Evolutionary conservation across 2,329 filamentous ascomycete genomes (phyloP), one percentile per base, ranked within the genome.

Genomic region (Hymenoscyphus infarciens): DNA sequence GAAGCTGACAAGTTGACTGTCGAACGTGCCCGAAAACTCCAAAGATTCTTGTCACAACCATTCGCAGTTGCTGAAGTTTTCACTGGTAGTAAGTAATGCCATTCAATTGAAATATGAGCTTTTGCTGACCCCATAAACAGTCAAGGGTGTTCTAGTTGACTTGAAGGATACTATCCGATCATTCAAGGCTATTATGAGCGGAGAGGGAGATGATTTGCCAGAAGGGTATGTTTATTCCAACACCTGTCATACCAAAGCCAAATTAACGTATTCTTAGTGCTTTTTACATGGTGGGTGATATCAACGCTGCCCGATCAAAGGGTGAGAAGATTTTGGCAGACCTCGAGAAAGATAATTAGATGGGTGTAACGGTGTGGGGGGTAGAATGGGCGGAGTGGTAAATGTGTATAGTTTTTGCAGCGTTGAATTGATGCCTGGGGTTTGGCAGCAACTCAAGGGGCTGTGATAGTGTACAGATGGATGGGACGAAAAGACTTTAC

Each of bases 251-350:
- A 60, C 63, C 53, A 31, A 56, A 2, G 29, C 54, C 42, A 58
- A 57, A 63, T 59, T 52, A 52, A 54, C 59, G 61, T 83, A 49
- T 29, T 15, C 15, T 7, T 15, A 39, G 57, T 62, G 42, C 62
- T 61, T 63, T 67, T 53, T 69, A 83, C 78, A 79, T 82, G 87
- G 93, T 98, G 79, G 95, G 95, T 78, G 90, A 97, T 84, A 88
- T 98, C 74, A 91, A 91, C 74, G 92, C 91, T 69, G 95, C 93
- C 72, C 90, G 90, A 78, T 87, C 85, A 76, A 99, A 99, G 92
- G 95, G 94, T 84, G 93, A 97, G 88, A 97, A 98, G 92, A 98
- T 99, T 85, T 83, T 99, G 78, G 93, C 95, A 74, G 95, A 98
- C 75, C 85, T 98, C 59, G 66, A 68, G 59, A 68, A 68, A 60